phyloP scores from a whole-genome alignment of 2,329 filamentous ascomycete species.

The Dendrostoma leiphaemia region DNA sequence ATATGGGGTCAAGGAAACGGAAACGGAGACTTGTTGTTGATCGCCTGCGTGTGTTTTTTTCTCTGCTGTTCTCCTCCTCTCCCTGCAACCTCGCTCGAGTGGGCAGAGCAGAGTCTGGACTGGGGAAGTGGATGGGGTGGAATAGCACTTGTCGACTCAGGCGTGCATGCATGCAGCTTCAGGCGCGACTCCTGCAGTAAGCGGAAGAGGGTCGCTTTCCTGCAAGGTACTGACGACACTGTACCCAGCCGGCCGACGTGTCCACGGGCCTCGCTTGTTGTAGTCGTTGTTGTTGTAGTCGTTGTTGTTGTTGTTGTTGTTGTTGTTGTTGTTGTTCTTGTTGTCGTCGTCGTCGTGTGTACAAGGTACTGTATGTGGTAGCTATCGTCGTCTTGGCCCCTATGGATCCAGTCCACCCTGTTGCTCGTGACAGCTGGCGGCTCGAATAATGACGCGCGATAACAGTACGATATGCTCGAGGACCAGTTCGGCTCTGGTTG shows the following conservation, averaged over 20 bases:
- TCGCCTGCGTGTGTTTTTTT: not conserved
- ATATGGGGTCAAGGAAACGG: not conserved
- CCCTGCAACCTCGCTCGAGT: too few species aligned
- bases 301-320: not conserved
- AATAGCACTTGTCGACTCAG: conserved; percentile 10
- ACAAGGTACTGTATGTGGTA: too few species aligned
- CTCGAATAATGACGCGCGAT: not conserved
- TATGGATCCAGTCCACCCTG: not conserved
- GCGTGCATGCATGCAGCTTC: conserved; percentile 2
- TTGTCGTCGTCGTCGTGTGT: too few species aligned
- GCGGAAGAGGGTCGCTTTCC: not conserved
- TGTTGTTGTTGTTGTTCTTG: conserved; percentile 3
- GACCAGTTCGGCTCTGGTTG: not conserved
- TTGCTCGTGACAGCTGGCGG: conserved; percentile 3
- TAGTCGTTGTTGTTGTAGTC: not conserved
- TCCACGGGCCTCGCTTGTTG: not conserved
- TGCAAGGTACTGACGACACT: not conserved
- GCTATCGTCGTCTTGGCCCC: not conserved
- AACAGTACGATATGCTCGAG: not conserved
- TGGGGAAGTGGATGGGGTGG: not conserved
- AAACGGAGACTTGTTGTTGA: conserved; percentile 2
- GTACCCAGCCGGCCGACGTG: conserved; percentile 2
- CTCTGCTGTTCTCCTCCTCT: not conserved
- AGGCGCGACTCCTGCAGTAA: not conserved
- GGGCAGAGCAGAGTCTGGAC: not conserved